Base-by-base conservation (phyloP, 2,329 filamentous ascomycete genomes). In the Lachnellula suecica region DNA sequence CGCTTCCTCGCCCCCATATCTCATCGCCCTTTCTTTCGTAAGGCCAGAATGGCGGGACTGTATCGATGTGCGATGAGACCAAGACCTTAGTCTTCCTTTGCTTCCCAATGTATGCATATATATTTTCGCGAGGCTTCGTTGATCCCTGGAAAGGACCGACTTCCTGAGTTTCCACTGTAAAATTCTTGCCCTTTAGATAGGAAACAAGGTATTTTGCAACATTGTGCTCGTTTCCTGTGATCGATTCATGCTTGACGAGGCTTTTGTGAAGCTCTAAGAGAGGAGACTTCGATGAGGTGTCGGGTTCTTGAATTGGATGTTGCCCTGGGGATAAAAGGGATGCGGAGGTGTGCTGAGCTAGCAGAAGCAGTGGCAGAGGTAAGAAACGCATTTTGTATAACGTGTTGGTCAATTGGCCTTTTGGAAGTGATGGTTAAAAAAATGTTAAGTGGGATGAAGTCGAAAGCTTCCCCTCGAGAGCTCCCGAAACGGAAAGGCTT, bases 1-100 rank as follows among this genome's bases (percentile, higher is more conserved):
- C 88, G 48, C 79, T 85, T 45, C 90, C 90, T 27, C 90, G 83
- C 2, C 90, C 90, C 47, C 77, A 80, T 54, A 93, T 88, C 53
- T 78, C 31, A 74, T 64, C 15, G 66, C 64, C 45, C 61, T 61
- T 56, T 58, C 64, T 78, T 51, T 66, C 59, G 46, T 68, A 68
- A 20, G 59, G 49, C 72, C 68, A 47, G 73, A 73, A 82, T 0
- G 81, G 82, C 0, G 82, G 79, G 1, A 81, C 77, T 9, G 71
- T 74, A 63, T 90, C 87, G 58, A 89, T 87, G 64, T 89, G 86
- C 49, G 80, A 85, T 1, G 79, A 80, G 2, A 85, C 62, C 15
- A 84, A 68, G 3, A 78, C 71, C 8, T 73, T 70, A 0, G 80
- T 79, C 43, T 78, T 69, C 51, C 75, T 70, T 43, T 73, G 70